A percentile compares a stretch with the other conserved stretches of the same genome.
phyloP scores from a whole-genome alignment of 768 basidiomycete genomes.

The Rhodocollybia butyracea region DNA sequence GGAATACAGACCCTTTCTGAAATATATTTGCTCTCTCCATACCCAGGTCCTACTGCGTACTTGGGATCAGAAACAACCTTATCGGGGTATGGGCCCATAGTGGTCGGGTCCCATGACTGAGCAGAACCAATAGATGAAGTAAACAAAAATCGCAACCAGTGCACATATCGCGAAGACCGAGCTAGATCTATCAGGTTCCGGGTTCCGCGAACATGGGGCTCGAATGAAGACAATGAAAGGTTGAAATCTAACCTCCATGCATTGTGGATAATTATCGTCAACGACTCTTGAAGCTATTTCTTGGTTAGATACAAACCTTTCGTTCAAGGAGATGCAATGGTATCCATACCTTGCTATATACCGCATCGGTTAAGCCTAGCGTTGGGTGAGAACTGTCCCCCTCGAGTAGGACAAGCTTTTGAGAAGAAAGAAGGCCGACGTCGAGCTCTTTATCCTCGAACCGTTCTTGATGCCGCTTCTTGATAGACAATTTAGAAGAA shows the following conservation, averaged over 20 bases:
- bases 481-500: conserved; percentile 10
- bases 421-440: conserved; percentile 19
- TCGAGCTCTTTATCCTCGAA: conserved; percentile 31
- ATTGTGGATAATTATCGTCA: conserved; percentile 37
- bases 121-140: conserved; percentile 38
- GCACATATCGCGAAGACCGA: conserved; percentile 11
- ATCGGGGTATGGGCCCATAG: conserved; percentile 30
- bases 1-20: conserved; percentile 29
- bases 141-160: conserved; percentile 30
- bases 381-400: conserved; percentile 25
- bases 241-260: conserved; percentile 37
- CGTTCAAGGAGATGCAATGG: conserved; percentile 6
- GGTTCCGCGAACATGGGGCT: conserved; percentile 43
- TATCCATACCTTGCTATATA: conserved; percentile 19
- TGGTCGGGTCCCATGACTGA: conserved; percentile 23
- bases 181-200: conserved; percentile 43
- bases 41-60: conserved; percentile 38
- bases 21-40: conserved; percentile 45
- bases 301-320: not conserved
- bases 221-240: conserved; percentile 46
- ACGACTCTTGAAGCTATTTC: conserved; percentile 21
- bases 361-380: conserved; percentile 16
- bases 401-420: conserved; percentile 32
- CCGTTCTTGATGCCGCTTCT: conserved; percentile 16
- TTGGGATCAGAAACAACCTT: conserved; percentile 26